These are phyloP conservation scores for Puccinia brachypodii DNA, from an alignment of 1,284 basidiomycete species.

Conservation along the genomic window DNA sequence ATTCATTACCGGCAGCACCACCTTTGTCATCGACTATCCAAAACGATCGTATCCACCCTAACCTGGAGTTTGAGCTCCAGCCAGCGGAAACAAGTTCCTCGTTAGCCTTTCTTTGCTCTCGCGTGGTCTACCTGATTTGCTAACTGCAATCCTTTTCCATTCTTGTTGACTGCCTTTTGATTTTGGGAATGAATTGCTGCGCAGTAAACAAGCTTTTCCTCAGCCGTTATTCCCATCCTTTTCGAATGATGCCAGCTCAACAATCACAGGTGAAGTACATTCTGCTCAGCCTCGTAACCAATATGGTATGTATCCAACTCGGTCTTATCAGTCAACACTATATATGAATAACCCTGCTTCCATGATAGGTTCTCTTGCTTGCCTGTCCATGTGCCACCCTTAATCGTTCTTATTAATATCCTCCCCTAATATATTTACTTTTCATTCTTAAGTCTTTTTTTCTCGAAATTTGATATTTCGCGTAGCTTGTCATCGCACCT, in stretches of 20 bases:
- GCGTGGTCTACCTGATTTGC: not conserved
- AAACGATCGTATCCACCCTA: not conserved
- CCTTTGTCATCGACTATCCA: constrained; percentile 14
- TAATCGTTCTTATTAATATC: not conserved
- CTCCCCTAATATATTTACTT: not conserved
- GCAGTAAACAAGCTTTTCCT: not conserved
- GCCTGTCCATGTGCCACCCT: not conserved
- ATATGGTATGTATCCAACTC: constrained; percentile 19
- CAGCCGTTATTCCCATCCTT: constrained; percentile 15
- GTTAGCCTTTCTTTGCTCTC: constrained; percentile 7
- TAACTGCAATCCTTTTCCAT: constrained; percentile 9
- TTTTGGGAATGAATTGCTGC: not conserved
- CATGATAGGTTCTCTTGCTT: not conserved
- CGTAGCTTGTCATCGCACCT: not conserved
- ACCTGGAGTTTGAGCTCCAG: not conserved
- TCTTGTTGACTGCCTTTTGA: constrained; percentile 17
- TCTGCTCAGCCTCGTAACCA: constrained; percentile 10
- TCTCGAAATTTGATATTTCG: constrained; percentile 15
- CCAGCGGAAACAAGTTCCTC: not conserved
- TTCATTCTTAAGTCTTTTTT: not conserved
- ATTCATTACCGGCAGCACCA: not conserved
- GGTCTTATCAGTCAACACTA: not conserved
- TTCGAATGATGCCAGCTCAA: not conserved
- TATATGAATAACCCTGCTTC: not conserved
- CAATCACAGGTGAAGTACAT: constrained; percentile 6